Evolutionary conservation across 2,329 filamentous ascomycete species (phyloP).

Genomic region (Penicillium psychrosexuale): DNA sequence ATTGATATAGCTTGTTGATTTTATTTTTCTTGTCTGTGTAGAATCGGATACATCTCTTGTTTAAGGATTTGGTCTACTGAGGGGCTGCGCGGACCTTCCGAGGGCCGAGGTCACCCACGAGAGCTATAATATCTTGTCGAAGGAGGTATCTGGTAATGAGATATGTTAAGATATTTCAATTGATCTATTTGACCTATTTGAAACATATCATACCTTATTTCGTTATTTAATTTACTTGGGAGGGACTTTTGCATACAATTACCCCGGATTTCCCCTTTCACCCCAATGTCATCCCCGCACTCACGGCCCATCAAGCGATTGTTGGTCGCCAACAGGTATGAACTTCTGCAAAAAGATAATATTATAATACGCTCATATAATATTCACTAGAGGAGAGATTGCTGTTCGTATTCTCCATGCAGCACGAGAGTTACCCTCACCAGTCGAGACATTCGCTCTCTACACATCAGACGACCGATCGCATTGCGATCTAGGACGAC

Average conservation of each 20-base stretch:
- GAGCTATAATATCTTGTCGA: neutral
- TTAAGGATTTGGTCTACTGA: slow-evolving; percentile 6
- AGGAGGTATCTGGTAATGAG: neutral
- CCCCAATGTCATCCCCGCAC: slow-evolving; percentile 24
- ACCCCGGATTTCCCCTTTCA: slow-evolving; percentile 9
- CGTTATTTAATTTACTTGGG: neutral
- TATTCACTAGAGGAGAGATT: slow-evolving; percentile 57
- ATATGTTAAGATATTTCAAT: neutral
- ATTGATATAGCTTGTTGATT: neutral
- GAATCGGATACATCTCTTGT: neutral
- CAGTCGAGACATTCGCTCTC: slow-evolving; percentile 54
- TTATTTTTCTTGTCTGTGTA: neutral
- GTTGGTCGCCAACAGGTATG: slow-evolving; percentile 54
- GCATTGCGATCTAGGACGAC: slow-evolving; percentile 50
- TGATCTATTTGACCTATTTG: neutral
- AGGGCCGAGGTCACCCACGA: slow-evolving; percentile 10
- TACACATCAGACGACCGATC: slow-evolving; percentile 56
- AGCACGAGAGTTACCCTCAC: slow-evolving; percentile 53
- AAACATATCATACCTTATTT: neutral
- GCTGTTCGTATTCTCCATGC: slow-evolving; percentile 59
- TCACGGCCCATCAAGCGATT: slow-evolving; percentile 47
- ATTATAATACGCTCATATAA: neutral
- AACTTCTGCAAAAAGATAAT: neutral
- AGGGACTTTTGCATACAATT: neutral
- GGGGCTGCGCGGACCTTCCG: slow-evolving; percentile 7